A percentile compares a stretch with the other conserved stretches of the same genome.
Evolutionary conservation across 805 yeast species (phyloP).

Genomic region (Lachancea dasiensis): DNA sequence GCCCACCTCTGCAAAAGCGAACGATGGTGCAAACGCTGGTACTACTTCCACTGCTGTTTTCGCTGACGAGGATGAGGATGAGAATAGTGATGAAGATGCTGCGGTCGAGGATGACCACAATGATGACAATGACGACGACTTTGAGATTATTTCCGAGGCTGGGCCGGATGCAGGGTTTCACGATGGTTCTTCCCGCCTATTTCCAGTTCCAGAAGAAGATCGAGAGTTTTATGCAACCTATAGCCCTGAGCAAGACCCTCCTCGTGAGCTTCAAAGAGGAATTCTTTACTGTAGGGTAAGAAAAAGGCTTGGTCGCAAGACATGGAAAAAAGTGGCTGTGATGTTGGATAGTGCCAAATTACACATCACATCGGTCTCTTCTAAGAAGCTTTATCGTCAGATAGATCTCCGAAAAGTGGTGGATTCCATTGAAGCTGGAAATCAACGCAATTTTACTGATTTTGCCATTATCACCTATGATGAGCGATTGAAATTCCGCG

Average conservation of each 20-base stretch:
- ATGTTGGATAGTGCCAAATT: slow-evolving; percentile 15
- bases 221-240: slow-evolving; percentile 17
- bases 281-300: slow-evolving; percentile 15
- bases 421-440: slow-evolving; percentile 20
- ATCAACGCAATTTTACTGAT: slow-evolving; percentile 10
- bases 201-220: slow-evolving; percentile 13
- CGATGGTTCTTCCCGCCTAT: neutral
- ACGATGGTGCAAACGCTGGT: neutral
- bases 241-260: slow-evolving; percentile 12
- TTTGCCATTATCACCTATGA: slow-evolving; percentile 18
- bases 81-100: neutral
- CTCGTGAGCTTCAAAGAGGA: slow-evolving; percentile 16
- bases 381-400: slow-evolving; percentile 12
- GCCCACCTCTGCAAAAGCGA: neutral
- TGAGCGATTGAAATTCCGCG: slow-evolving; percentile 18
- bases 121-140: slow-evolving; percentile 10
- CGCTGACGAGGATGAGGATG: slow-evolving; percentile 3
- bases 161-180: neutral
- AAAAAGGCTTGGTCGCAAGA: slow-evolving; percentile 15
- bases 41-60: neutral
- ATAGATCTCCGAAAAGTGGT: slow-evolving; percentile 15
- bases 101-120: neutral
- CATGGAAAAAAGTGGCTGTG: slow-evolving; percentile 19
- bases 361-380: slow-evolving; percentile 15
- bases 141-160: slow-evolving; percentile 8